phyloP scores from a whole-genome alignment of 1,284 basidiomycete species.

The Exsudoporus floridanus region DNA sequence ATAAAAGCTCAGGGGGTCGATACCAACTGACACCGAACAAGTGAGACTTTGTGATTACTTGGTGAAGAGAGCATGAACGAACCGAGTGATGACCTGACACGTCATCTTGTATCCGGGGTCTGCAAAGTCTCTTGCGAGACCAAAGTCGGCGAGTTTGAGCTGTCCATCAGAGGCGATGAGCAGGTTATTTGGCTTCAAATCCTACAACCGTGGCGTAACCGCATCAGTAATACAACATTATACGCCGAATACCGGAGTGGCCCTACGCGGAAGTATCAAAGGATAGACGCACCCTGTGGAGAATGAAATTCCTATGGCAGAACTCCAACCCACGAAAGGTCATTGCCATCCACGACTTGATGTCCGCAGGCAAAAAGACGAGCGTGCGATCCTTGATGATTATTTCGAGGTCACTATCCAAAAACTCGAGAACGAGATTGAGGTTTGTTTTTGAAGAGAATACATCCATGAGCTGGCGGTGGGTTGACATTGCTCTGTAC shows the following conservation, averaged over 20 bases:
- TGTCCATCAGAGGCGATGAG: conserved; percentile 89
- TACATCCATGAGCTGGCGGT: conserved; percentile 86
- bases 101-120: conserved; percentile 97
- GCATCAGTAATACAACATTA: conserved; percentile 9
- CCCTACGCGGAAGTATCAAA: conserved; percentile 9
- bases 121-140: conserved; percentile 93
- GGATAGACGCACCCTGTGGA: conserved; percentile 77
- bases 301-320: conserved; percentile 90
- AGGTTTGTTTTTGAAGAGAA: conserved; percentile 96
- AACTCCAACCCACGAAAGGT: conserved; percentile 95
- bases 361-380: conserved; percentile 92
- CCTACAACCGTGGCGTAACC: conserved; percentile 50
- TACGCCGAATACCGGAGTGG: conserved; percentile 1
- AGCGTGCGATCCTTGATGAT: conserved; percentile 92
- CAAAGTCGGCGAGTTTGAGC: conserved; percentile 98
- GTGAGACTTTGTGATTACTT: neutral
- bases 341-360: conserved; percentile 99
- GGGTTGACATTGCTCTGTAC: neutral
- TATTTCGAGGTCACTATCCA: conserved; percentile 97
- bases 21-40: conserved; percentile 77
- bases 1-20: conserved; percentile 90
- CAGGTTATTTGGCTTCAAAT: conserved; percentile 98
- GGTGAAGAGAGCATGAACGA: conserved; percentile 15
- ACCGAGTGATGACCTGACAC: conserved; percentile 96
- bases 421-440: conserved; percentile 96